Base-by-base conservation (phyloP, 768 basidiomycete genomes). In the Leccinellum luteum region DNA sequence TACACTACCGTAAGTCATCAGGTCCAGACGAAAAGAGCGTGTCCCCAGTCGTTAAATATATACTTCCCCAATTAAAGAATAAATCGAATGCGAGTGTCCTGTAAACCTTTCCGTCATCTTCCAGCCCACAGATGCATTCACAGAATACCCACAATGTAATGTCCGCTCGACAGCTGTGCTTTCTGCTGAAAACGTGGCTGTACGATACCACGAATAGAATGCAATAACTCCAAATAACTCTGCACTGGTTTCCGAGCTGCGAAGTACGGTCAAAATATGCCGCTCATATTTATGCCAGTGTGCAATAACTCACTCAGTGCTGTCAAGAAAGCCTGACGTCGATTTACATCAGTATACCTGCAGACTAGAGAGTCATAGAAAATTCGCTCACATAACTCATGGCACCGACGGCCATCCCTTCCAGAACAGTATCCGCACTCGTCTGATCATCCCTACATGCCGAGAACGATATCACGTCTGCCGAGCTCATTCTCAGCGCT, bases 401-500 rank as follows among this genome's bases (percentile, higher is more conserved):
- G 3, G 89, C 90, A 3, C 90, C 90, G 7, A 87, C 85, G 0
- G 89, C 85, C 4, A 81, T 75, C 21, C 86, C 86, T 23, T 76
- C 78, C 27, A 80, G 75, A 51, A 82, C 81, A 1, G 87, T 87
- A 66, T 90, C 89, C 0, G 86, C 85, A 65, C 88, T 90, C 0
- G 82, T 89, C 69, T 89, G 82, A 32, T 78, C 79, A 67, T 91
- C 90, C 52, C 82, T 77, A 64, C 89, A 89, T 21, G 82, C 87
- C 17, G 87, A 84, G 70, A 84, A 89, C 1, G 85, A 87, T 52
- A 91, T 86, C n/a, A 85, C 92, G 66, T 98, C 95, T 2, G 90
- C 94, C 0, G 80, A 69, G 6, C 85, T 84, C 12, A 78, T 76
- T 66, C 86, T 87, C 21, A 64, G 55, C n/a, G 55, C 58, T 56